Conservation (phyloP, 192 early-diverging fungal species). For the Umbelopsis sp. region DNA sequence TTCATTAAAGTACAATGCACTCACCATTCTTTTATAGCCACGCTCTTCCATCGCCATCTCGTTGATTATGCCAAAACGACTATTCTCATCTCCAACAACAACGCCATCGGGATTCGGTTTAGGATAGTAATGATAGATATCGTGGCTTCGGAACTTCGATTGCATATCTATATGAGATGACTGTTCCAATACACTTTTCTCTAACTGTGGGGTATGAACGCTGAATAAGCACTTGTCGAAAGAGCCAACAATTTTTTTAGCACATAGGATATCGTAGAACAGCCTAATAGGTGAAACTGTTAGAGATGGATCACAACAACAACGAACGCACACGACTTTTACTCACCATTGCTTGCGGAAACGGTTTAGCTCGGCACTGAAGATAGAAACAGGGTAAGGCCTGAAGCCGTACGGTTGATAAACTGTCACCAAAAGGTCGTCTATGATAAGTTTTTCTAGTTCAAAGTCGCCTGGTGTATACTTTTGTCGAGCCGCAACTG, state of each 20-base stretch:
- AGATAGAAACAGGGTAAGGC: conserved; percentile 86
- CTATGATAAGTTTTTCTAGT: conserved; percentile 75
- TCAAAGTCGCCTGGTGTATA: conserved; percentile 84
- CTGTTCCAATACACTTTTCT: conserved; percentile 46
- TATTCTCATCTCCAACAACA: conserved; percentile 35
- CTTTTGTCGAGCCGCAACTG: conserved; percentile 57
- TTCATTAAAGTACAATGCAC: background rate
- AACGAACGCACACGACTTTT: background rate
- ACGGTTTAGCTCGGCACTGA: conserved; percentile 76
- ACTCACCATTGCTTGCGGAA: conserved; percentile 86
- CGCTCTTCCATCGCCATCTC: conserved; percentile 37
- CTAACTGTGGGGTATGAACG: conserved; percentile 83
- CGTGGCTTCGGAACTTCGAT: conserved; percentile 31
- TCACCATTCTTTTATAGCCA: conserved; percentile 47
- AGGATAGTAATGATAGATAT: conserved; percentile 40
- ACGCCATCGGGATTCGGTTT: conserved; percentile 35
- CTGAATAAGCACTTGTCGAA: conserved; percentile 96
- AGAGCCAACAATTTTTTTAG: conserved; percentile 86
- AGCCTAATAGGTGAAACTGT: conserved; percentile 41
- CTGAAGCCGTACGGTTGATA: conserved; percentile 81
- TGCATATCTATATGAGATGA: conserved; percentile 31
- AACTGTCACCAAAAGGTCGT: conserved; percentile 89
- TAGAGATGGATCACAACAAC: background rate
- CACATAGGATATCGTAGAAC: conserved; percentile 86
- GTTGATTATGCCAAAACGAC: conserved; percentile 34